These are phyloP conservation scores for Euphorbia celastroides DNA, from an alignment of 441 rosid genomes.

Conservation along the genomic window DNA sequence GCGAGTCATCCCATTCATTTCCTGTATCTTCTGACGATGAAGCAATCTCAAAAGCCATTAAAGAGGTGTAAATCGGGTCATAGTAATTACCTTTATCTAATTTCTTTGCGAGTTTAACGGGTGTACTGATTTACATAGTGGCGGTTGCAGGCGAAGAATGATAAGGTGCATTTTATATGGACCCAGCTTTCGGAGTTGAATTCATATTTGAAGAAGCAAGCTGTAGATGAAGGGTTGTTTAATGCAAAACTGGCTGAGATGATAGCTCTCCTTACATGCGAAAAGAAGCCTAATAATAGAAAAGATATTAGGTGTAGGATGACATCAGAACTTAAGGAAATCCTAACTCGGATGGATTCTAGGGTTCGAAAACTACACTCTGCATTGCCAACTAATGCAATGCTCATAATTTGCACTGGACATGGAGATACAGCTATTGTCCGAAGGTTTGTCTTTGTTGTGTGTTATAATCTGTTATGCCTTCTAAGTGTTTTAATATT, in stretches of 20 bases:
- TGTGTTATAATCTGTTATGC: not conserved
- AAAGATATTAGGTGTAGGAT: constrained; percentile 39
- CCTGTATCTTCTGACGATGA: constrained; percentile 84
- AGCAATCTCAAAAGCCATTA: constrained; percentile 67
- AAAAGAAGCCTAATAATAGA: constrained; percentile 33
- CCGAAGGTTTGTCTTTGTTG: constrained; percentile 45
- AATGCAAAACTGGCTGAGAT: constrained; percentile 71
- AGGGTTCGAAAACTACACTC: constrained; percentile 47
- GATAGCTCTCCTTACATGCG: constrained; percentile 72
- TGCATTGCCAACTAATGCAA: constrained; percentile 67
- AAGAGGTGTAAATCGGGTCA: constrained; percentile 52
- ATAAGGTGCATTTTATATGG: constrained; percentile 70
- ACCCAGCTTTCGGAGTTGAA: constrained; percentile 81
- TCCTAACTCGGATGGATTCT: constrained; percentile 45
- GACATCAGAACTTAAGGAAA: constrained; percentile 57
- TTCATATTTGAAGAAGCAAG: constrained; percentile 60
- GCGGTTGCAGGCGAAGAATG: constrained; percentile 62
- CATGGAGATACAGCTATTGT: constrained; percentile 91
- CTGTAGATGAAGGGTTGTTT: constrained; percentile 50
- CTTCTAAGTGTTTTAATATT: not conserved
- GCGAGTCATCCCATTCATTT: constrained; percentile 65
- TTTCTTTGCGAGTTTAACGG: not conserved
- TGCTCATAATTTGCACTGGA: constrained; percentile 91
- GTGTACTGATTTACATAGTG: constrained; percentile 8
- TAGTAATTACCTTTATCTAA: constrained; percentile 12